Percentiles rank a stretch among this genome's conserved stretches.
phyloP scores from a whole-genome alignment of 768 basidiomycete genomes.

The Pleurotus salmoneostramineus region DNA sequence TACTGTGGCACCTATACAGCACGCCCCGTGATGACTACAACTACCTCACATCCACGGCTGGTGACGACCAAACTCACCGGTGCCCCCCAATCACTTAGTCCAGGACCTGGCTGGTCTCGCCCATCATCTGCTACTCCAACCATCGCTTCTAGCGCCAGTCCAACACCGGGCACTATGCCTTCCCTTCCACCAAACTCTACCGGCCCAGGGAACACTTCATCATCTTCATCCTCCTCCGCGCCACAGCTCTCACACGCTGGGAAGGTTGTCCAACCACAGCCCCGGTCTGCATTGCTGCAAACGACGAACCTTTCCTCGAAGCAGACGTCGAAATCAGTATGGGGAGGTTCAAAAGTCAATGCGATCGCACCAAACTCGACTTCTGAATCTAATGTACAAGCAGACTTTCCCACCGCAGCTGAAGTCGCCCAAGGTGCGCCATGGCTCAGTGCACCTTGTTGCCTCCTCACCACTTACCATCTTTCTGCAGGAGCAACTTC shows the following conservation, averaged over 20 bases:
- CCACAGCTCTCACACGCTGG: slow-evolving; percentile 51
- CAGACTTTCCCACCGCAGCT: slow-evolving; percentile 94
- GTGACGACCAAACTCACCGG: slow-evolving; percentile 87
- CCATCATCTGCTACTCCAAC: slow-evolving; percentile 72
- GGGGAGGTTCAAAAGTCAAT: slow-evolving; percentile 59
- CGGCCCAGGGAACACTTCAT: slow-evolving; percentile 34
- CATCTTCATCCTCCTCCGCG: slow-evolving; percentile 27
- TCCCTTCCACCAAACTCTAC: slow-evolving; percentile 34
- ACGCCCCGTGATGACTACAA: slow-evolving; percentile 51
- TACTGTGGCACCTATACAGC: slow-evolving; percentile 28
- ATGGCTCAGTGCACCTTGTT: slow-evolving; percentile 5
- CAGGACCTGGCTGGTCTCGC: slow-evolving; percentile 74
- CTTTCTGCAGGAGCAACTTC: slow-evolving; percentile 20
- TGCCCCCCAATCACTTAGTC: slow-evolving; percentile 49
- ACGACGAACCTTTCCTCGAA: slow-evolving; percentile 10
- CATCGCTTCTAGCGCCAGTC: slow-evolving; percentile 28
- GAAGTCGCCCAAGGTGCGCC: slow-evolving; percentile 84
- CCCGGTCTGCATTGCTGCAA: slow-evolving; percentile 34
- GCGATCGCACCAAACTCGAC: slow-evolving; percentile 27
- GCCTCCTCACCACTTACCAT: slow-evolving; percentile 13
- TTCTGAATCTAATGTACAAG: slow-evolving; percentile 36
- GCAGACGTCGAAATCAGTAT: slow-evolving; percentile 51
- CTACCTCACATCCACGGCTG: slow-evolving; percentile 70
- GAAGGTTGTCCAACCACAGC: slow-evolving; percentile 70
- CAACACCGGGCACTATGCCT: slow-evolving; percentile 29